These are phyloP conservation scores for Uronychia binucleata DNA, from an alignment of 73 alveolate species.

Conservation along the genomic window DNA sequence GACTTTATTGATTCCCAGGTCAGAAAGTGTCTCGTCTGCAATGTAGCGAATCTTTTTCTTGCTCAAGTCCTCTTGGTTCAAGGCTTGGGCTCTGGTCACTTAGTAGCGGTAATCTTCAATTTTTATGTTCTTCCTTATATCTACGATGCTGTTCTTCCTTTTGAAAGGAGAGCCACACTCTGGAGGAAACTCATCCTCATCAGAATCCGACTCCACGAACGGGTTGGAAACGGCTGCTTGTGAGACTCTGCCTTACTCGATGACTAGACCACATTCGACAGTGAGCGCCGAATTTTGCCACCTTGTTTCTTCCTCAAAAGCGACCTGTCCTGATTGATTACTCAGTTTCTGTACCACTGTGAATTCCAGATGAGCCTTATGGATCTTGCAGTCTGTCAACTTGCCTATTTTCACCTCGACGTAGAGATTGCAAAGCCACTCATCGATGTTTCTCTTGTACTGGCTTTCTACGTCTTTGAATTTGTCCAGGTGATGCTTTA, in stretches of 20 bases:
- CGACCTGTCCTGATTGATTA: neutral
- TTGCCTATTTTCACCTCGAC: conserved; percentile 30
- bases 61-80: conserved; percentile 35
- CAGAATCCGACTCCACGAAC: neutral
- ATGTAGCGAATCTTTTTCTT: conserved; percentile 50
- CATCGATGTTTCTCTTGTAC: conserved; percentile 31
- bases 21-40: conserved; percentile 50
- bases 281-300: neutral
- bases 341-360: no score
- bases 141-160: no score
- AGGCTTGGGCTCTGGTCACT: no score
- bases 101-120: no score
- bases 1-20: conserved; percentile 57
- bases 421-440: conserved; percentile 63
- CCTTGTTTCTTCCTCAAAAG: neutral
- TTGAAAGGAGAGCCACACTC: no score
- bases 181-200: neutral
- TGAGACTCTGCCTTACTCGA: neutral
- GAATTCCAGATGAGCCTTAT: neutral
- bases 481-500: conserved; percentile 32
- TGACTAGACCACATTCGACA: neutral
- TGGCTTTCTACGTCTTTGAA: conserved; percentile 51
- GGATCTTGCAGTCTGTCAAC: conserved; percentile 27
- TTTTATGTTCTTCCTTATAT: no score
- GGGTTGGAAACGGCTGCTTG: neutral